Percentiles rank a stretch among this genome's conserved stretches.
Conservation (phyloP, 2,329 filamentous ascomycete genomes). For the Colletotrichum lini region DNA sequence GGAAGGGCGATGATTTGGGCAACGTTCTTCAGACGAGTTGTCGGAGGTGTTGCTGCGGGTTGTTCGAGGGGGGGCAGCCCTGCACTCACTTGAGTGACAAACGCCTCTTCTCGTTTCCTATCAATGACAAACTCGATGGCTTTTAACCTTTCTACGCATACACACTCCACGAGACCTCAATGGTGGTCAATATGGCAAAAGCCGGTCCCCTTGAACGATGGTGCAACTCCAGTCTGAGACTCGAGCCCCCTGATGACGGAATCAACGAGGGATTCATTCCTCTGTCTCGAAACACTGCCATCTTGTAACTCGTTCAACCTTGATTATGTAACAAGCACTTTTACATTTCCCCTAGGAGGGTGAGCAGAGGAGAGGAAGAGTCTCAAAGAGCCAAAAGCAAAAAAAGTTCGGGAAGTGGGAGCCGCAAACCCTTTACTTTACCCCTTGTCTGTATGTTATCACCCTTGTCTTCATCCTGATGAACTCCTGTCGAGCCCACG, state of each 20-base stretch:
- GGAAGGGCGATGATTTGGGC: background rate
- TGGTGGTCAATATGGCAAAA: background rate
- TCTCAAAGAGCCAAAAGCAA: conserved; percentile 31
- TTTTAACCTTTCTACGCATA: background rate
- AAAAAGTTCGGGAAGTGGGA: conserved; percentile 36
- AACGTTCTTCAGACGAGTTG: background rate
- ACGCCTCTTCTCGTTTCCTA: background rate
- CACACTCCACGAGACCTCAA: background rate
- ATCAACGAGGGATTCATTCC: background rate
- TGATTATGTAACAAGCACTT: conserved; percentile 1
- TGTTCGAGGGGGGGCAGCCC: too few species aligned
- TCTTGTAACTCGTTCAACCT: background rate
- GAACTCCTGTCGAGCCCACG: conserved; percentile 13
- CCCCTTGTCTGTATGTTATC: background rate
- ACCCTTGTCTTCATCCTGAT: background rate
- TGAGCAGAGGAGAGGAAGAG: background rate
- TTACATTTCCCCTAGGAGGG: background rate
- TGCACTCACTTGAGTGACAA: background rate
- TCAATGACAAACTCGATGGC: background rate
- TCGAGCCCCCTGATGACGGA: background rate
- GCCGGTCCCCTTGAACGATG: background rate
- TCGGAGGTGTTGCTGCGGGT: background rate
- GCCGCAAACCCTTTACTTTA: conserved; percentile 13
- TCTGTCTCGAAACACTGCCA: background rate
- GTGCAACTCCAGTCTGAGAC: background rate